phyloP scores from a whole-genome alignment of 768 basidiomycete species.

The Phanerochaete sordida region DNA sequence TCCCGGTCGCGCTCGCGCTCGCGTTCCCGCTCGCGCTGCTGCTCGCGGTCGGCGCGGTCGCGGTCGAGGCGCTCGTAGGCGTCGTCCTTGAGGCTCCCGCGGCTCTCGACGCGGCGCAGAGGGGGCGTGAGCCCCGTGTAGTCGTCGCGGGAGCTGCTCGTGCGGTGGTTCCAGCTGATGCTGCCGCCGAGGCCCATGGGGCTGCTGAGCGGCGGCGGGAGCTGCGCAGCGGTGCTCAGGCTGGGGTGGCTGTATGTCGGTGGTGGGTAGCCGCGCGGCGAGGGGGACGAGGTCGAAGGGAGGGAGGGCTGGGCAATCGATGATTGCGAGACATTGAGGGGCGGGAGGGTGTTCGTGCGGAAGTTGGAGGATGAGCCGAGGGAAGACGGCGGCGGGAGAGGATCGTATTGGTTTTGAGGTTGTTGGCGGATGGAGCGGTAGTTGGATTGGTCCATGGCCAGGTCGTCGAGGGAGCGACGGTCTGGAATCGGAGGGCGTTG shows the following conservation, averaged over 20 bases:
- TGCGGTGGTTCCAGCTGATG: constrained; percentile 32
- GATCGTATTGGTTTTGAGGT: constrained; percentile 37
- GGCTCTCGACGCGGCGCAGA: constrained; percentile 21
- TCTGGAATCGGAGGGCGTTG: neutral
- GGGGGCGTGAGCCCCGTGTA: constrained; percentile 13
- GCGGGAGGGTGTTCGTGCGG: constrained; percentile 41
- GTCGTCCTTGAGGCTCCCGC: neutral
- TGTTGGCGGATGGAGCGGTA: neutral
- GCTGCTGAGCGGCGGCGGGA: constrained; percentile 25
- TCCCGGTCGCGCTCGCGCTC: neutral
- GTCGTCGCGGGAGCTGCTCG: constrained; percentile 31
- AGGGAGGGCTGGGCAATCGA: neutral
- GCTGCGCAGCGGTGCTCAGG: constrained; percentile 26
- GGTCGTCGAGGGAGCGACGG: neutral
- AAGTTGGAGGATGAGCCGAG: constrained; percentile 35
- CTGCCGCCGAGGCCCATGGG: neutral
- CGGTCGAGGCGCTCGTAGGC: constrained; percentile 18
- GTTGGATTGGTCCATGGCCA: constrained; percentile 1
- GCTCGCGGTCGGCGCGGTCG: constrained; percentile 13
- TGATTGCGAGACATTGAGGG: constrained; percentile 19
- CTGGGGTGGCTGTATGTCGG: constrained; percentile 34
- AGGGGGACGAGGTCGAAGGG: constrained; percentile 20
- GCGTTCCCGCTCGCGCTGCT: neutral
- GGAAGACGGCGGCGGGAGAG: constrained; percentile 42
- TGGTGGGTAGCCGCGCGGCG: constrained; percentile 28